These are phyloP conservation scores for Artomyces pyxidatus DNA, from an alignment of 768 basidiomycete species.

Conservation along the genomic window DNA sequence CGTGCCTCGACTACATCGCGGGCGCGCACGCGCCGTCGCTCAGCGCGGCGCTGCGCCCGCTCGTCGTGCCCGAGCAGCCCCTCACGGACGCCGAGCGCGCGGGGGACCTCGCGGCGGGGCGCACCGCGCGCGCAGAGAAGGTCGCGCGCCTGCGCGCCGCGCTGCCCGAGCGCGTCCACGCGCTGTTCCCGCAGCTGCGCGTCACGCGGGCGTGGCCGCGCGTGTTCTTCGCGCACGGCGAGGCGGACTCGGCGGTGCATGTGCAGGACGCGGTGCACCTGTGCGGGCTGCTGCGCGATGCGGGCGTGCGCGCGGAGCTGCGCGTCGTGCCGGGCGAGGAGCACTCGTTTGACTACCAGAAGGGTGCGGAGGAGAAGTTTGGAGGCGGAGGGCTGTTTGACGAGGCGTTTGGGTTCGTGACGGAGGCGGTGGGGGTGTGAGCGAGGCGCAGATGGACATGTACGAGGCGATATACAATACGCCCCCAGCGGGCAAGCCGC, in stretches of 20 bases:
- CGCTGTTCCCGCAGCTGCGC: conserved; percentile 40
- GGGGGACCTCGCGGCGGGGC: no score
- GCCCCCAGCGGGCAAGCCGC: no score
- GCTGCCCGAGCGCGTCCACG: conserved; percentile 25
- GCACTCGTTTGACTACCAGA: conserved; percentile 50
- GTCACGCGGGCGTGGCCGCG: conserved; percentile 35
- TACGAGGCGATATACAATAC: no score
- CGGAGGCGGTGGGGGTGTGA: neutral
- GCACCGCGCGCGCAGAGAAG: neutral
- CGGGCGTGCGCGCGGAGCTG: conserved; percentile 29
- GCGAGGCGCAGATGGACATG: no score
- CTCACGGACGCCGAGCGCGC: no score
- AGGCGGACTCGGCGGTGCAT: conserved; percentile 38
- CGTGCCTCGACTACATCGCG: conserved; percentile 51
- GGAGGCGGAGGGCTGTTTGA: conserved; percentile 30
- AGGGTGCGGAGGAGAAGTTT: conserved; percentile 33
- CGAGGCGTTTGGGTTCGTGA: conserved; percentile 21
- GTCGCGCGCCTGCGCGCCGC: neutral
- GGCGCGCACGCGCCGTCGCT: conserved; percentile 36
- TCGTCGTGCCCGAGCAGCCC: neutral
- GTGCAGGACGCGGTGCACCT: conserved; percentile 33
- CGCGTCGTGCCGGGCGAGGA: conserved; percentile 35
- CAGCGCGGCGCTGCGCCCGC: conserved; percentile 32
- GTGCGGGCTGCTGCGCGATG: conserved; percentile 24
- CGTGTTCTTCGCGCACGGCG: conserved; percentile 40